Percentiles rank a stretch among this genome's conserved stretches.
These are phyloP conservation scores for Trichosporon coremiiforme DNA, from an alignment of 1,284 basidiomycete genomes.

Conservation along the genomic window DNA sequence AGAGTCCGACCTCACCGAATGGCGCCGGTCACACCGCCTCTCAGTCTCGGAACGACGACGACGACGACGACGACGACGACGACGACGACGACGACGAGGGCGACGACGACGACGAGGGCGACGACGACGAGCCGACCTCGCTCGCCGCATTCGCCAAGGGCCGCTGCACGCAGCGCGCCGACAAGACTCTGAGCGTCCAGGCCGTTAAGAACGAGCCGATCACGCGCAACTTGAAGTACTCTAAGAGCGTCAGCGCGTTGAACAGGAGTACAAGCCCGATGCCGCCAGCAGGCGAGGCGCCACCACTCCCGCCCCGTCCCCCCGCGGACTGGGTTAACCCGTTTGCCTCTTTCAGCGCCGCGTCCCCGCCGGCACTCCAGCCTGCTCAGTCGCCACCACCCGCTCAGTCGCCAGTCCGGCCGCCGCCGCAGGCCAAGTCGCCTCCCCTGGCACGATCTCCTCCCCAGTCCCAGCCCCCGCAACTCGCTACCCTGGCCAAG, in stretches of 20 bases:
- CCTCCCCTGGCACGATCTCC: no score
- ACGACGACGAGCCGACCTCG: not conserved
- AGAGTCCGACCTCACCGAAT: not conserved
- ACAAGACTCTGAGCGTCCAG: not conserved
- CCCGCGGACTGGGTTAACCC: not conserved
- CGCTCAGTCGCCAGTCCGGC: no score
- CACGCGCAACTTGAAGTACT: not conserved
- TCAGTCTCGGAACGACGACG: no score
- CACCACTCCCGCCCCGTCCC: not conserved
- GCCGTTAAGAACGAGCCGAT: constrained; percentile 16
- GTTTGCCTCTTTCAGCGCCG: not conserved
- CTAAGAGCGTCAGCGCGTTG: not conserved
- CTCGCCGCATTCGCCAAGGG: no score
- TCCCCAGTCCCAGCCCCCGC: no score
- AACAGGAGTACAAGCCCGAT: not conserved
- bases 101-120: not conserved
- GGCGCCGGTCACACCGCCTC: no score
- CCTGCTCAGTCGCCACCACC: no score
- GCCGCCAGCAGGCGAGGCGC: not conserved
- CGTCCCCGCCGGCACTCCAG: no score
- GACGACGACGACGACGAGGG: no score
- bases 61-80: no score
- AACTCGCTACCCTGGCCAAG: no score
- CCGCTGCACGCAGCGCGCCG: not conserved
- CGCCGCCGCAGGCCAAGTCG: no score